phyloP scores from a whole-genome alignment of 2,329 filamentous ascomycete species.

The Verticillium albo-atrum region DNA sequence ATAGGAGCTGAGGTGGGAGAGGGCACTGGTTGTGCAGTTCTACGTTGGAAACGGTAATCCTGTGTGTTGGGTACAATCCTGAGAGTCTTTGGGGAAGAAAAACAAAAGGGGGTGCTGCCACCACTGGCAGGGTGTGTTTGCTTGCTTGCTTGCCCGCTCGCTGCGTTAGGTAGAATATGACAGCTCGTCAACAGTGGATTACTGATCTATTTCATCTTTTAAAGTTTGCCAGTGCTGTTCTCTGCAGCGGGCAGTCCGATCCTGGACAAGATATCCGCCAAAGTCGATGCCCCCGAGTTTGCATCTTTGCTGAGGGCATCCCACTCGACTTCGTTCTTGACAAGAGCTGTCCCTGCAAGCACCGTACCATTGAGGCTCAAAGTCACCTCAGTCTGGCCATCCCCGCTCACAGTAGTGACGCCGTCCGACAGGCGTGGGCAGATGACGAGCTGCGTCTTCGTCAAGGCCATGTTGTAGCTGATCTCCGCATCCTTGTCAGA shows the following conservation, averaged over 20 bases:
- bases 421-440: constrained; percentile 53
- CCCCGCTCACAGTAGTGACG: constrained; percentile 18
- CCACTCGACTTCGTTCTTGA: constrained; percentile 57
- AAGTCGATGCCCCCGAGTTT: constrained; percentile 4
- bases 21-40: no score
- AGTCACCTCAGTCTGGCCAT: constrained; percentile 30
- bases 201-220: not conserved
- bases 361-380: constrained; percentile 57
- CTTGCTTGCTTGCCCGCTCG: not conserved
- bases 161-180: not conserved
- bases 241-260: constrained; percentile 25
- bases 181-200: not conserved
- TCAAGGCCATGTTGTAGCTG: constrained; percentile 62
- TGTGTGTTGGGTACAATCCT: no score
- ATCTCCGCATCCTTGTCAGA: constrained; percentile 40
- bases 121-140: not conserved
- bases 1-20: no score
- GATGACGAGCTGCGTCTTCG: constrained; percentile 45
- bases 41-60: no score
- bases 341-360: constrained; percentile 59
- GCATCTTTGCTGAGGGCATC: constrained; percentile 39
- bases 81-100: no score
- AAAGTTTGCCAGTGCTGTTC: not conserved
- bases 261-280: constrained; percentile 33
- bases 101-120: not conserved